phyloP scores from a whole-genome alignment of 2,329 filamentous ascomycete species.

The Elsinoe perseae region DNA sequence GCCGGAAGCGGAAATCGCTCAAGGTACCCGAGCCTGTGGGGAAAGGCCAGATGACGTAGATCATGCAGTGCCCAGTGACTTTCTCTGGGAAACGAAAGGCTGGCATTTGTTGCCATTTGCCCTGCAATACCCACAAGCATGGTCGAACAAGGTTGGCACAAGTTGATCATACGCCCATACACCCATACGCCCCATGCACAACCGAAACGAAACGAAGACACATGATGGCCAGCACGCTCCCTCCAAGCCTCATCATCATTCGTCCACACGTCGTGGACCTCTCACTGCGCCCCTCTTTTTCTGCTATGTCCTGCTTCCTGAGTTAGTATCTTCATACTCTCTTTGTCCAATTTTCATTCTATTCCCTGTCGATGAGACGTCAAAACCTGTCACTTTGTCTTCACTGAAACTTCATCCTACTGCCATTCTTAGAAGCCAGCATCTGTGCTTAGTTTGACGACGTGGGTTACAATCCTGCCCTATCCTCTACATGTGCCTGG shows the following conservation, averaged over 20 bases:
- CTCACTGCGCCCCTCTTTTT: slow-evolving; percentile 8
- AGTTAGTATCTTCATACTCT: not conserved
- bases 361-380: slow-evolving; percentile 8
- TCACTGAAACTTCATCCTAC: not conserved
- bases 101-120: too few species aligned
- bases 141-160: slow-evolving; percentile 1
- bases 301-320: slow-evolving; percentile 3
- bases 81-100: not conserved
- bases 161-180: not conserved
- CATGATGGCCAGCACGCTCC: slow-evolving; percentile 1
- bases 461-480: not conserved
- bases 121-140: not conserved
- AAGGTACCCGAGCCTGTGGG: not conserved
- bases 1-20: slow-evolving; percentile 9
- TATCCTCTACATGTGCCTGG: not conserved
- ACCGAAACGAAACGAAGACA: slow-evolving; percentile 3
- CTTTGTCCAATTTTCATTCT: not conserved
- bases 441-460: not conserved
- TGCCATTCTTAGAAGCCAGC: not conserved
- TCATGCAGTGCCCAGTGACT: not conserved
- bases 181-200: too few species aligned
- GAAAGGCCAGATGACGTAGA: slow-evolving; percentile 2
- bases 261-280: not conserved
- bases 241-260: slow-evolving; percentile 12
- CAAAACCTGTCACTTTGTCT: slow-evolving; percentile 7